These are phyloP conservation scores for Claviceps capensis DNA, from an alignment of 2,329 filamentous ascomycete genomes.

Conservation along the genomic window DNA sequence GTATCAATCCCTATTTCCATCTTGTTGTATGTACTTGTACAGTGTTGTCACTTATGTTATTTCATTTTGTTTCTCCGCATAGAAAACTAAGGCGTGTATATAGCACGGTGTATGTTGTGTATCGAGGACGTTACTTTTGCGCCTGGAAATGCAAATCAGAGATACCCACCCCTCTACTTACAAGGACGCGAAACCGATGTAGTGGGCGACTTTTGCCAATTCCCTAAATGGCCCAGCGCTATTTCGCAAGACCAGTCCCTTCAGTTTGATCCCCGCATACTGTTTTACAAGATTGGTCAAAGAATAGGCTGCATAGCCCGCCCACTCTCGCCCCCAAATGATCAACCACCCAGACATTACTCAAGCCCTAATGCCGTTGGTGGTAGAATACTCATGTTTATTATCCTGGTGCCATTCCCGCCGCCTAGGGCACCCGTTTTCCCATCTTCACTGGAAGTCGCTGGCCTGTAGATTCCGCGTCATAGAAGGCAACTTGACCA, in stretches of 20 bases:
- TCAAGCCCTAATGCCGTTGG: neutral
- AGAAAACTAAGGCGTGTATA: slow-evolving; percentile 15
- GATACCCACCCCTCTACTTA: slow-evolving; percentile 4
- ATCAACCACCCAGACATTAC: neutral
- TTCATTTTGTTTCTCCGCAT: neutral
- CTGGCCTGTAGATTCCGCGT: slow-evolving; percentile 91
- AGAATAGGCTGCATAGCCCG: neutral
- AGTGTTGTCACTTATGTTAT: neutral
- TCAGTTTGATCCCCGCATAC: neutral
- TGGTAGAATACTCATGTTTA: too few relatives aligned
- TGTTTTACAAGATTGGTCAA: slow-evolving; percentile 3
- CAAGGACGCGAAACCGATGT: neutral
- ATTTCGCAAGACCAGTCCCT: neutral
- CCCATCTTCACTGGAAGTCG: slow-evolving; percentile 51
- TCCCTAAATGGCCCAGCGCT: too few relatives aligned
- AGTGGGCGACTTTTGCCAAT: neutral
- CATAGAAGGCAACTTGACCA: slow-evolving; percentile 79
- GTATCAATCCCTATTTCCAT: too few relatives aligned
- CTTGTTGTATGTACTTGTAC: neutral
- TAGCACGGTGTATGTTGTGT: slow-evolving; percentile 2
- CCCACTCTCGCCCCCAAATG: neutral
- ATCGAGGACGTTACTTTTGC: slow-evolving; percentile 4
- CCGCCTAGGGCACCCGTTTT: neutral
- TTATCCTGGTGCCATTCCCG: too few relatives aligned
- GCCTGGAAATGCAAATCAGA: slow-evolving; percentile 6